Conservation (phyloP, 768 basidiomycete genomes). For the Mycena metata region DNA sequence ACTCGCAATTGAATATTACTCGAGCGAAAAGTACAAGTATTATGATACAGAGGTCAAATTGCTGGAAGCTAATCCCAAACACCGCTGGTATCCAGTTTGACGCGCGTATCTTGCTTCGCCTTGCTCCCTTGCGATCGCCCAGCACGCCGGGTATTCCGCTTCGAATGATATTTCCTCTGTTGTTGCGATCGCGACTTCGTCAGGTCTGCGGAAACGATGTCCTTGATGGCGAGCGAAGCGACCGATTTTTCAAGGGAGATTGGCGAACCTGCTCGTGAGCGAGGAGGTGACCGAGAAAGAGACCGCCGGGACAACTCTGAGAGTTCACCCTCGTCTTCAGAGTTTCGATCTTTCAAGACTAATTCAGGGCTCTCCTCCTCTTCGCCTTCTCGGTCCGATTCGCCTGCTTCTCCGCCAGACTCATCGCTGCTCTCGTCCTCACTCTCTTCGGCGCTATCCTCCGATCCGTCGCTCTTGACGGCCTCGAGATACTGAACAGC, state of each 20-base stretch:
- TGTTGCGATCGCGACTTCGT: conserved; percentile 70
- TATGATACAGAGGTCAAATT: neutral
- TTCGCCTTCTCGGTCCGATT: conserved; percentile 22
- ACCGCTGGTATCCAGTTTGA: conserved; percentile 71
- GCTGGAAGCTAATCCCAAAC: conserved; percentile 71
- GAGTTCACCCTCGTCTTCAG: conserved; percentile 46
- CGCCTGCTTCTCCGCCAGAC: conserved; percentile 44
- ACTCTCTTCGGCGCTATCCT: conserved; percentile 54
- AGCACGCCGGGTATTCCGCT: conserved; percentile 70
- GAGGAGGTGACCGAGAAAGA: conserved; percentile 66
- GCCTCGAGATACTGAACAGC: conserved; percentile 75
- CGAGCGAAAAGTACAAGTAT: neutral
- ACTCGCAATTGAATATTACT: too few species aligned
- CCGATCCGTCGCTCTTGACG: conserved; percentile 54
- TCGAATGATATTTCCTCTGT: conserved; percentile 84
- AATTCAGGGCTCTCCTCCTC: conserved; percentile 5
- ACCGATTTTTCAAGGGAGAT: conserved; percentile 55
- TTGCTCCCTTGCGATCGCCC: conserved; percentile 87
- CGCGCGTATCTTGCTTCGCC: conserved; percentile 80
- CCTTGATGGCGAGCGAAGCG: conserved; percentile 63
- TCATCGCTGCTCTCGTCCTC: conserved; percentile 52
- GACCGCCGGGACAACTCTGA: conserved; percentile 46
- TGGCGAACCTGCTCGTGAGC: conserved; percentile 62
- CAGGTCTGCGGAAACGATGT: conserved; percentile 74
- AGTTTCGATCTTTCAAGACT: conserved; percentile 14